Evolutionary conservation across 768 basidiomycete species (phyloP), one percentile per base, ranked within the genome.

Genomic region (Boletus bicolor): DNA sequence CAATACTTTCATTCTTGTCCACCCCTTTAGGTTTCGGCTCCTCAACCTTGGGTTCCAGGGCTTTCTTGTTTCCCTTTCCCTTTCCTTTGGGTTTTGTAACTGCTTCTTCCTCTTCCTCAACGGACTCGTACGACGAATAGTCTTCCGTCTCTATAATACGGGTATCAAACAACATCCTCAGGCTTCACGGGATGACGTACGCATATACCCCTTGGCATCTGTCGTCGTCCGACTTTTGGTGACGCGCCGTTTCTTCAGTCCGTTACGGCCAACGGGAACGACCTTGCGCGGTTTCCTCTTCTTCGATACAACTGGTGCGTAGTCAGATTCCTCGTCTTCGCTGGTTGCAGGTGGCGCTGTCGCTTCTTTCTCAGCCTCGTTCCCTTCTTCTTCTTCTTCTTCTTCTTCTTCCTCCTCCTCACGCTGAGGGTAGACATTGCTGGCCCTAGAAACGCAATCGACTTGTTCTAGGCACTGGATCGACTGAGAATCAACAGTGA

Each of bases 71-170:
- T 51, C 54, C 59, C 37, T 37, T 67, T 17, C n/a, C 43, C 43
- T 62, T 68, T 1, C 55, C 56, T 53, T 53, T 64, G 14, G 51
- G 50, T 41, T 66, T 73, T 11, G 58, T 54, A 56, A 59, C 56
- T 34, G 59, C 56, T 28, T 68, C 77, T 3, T 70, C 73, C 14
- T 72, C 82, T 30, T 85, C 78, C 54, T 84, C 87, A 8, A 87
- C 86, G 9, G 89, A 90, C 70, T 93, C 90, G 64, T 89, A 92
- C 17, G 82, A 83, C 7, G 88, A 88, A 66, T 89, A 87, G 66
- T 92, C 91, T 65, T 89, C 86, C 37, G 79, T 85, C 15, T 81
- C 91, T 92, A 59, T 1, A 49, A 43, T 10, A 39, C 28, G 19
- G 21, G 10, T 45, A 51, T 60, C 24, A 35, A 56, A 37, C 50